These are phyloP conservation scores for Gracilaria caudata DNA, from an alignment of 23 red algal genomes.

Conservation along the genomic window DNA sequence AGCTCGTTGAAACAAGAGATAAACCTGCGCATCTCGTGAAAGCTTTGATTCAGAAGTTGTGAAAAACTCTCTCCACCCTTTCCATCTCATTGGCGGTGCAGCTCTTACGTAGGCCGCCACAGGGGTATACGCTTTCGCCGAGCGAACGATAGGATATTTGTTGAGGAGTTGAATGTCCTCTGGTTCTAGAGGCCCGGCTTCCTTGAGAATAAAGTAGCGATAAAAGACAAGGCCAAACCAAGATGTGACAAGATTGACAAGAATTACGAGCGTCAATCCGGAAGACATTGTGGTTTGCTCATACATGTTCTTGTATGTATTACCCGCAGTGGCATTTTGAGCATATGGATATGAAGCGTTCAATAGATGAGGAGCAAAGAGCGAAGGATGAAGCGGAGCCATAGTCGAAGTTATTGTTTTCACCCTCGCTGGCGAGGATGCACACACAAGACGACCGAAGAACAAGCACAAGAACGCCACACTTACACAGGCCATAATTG, in stretches of 20 bases:
- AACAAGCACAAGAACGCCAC: background rate
- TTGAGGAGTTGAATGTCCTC: constrained; percentile 66
- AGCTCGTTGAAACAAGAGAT: constrained; percentile 87
- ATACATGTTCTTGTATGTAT: constrained; percentile 77
- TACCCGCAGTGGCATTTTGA: constrained; percentile 44
- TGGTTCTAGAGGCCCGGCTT: constrained; percentile 43
- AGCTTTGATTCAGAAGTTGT: constrained; percentile 49
- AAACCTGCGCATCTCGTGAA: constrained; percentile 82
- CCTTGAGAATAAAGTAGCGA: constrained; percentile 70
- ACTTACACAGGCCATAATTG: constrained; percentile 2
- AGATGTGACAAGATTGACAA: constrained; percentile 71
- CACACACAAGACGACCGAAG: background rate
- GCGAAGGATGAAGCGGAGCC: background rate
- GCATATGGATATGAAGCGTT: background rate
- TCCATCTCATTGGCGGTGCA: constrained; percentile 77
- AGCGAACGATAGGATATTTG: constrained; percentile 62
- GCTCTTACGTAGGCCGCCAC: constrained; percentile 41
- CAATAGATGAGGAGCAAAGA: background rate
- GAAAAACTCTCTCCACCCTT: constrained; percentile 62
- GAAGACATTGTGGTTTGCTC: constrained; percentile 76
- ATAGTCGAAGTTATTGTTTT: background rate
- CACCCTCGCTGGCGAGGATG: background rate
- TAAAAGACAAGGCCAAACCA: constrained; percentile 62
- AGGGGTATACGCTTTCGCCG: constrained; percentile 67
- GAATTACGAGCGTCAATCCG: constrained; percentile 65